These are phyloP conservation scores for Solanum tacnaense DNA, from an alignment of 257 asterid species.

Conservation along the genomic window DNA sequence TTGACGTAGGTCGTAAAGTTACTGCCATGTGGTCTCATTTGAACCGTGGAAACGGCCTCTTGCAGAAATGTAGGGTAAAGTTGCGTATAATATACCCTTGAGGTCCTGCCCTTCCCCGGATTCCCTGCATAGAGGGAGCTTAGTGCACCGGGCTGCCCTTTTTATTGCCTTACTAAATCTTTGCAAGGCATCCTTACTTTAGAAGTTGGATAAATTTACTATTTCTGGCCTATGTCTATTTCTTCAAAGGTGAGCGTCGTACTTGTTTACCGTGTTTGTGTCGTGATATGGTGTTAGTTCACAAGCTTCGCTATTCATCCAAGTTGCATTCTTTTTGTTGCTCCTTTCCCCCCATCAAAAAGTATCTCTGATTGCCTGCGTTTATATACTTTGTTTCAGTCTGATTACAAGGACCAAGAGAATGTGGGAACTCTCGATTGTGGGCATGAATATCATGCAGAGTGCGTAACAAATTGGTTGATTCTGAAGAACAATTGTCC, in stretches of 20 bases:
- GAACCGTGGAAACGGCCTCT: not conserved
- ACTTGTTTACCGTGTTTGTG: not conserved
- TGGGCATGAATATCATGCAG: slow-evolving; percentile 68
- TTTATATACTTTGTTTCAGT: slow-evolving; percentile 19
- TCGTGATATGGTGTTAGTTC: not conserved
- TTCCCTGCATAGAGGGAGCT: not conserved
- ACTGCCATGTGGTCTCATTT: not conserved
- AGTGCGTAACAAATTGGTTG: slow-evolving; percentile 70
- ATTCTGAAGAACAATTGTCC: slow-evolving; percentile 61
- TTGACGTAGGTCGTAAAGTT: not conserved
- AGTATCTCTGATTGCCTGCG: not conserved
- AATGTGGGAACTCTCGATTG: slow-evolving; percentile 47
- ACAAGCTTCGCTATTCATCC: not conserved
- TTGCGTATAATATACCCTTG: not conserved
- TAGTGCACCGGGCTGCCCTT: not conserved
- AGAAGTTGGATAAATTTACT: not conserved
- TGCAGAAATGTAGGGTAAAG: not conserved
- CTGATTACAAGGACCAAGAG: slow-evolving; percentile 43
- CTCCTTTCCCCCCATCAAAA: not conserved
- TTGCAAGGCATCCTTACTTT: not conserved
- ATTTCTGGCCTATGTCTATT: not conserved
- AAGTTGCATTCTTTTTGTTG: not conserved
- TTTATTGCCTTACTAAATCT: not conserved
- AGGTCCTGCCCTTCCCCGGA: not conserved
- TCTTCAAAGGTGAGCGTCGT: not conserved